Evolutionary conservation across 164 flowering plant genomes (phyloP).

Genomic region (Cinnamomum micranthum): DNA sequence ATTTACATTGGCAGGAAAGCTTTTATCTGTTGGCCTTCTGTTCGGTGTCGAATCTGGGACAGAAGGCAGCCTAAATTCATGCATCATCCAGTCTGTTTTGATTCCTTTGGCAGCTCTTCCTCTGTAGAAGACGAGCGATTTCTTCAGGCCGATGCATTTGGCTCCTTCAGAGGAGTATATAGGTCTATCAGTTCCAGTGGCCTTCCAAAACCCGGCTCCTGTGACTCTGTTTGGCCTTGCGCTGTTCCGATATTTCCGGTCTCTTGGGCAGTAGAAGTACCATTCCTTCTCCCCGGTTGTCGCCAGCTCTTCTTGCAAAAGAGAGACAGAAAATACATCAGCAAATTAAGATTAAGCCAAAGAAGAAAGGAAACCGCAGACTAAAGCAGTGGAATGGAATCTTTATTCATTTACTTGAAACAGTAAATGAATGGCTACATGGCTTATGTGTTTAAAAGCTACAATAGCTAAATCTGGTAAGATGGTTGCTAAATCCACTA

Average conservation of each 20-base stretch:
- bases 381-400: not conserved
- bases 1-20: slow-evolving; percentile 59
- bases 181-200: slow-evolving; percentile 93
- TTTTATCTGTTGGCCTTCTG: slow-evolving; percentile 52
- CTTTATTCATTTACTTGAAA: not conserved
- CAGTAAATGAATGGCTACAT: not conserved
- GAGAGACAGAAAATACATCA: not conserved
- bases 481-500: too few relatives aligned
- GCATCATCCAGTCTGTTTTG: slow-evolving; percentile 99
- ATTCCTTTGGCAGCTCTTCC: slow-evolving; percentile 96
- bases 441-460: not conserved
- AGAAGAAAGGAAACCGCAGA: not conserved
- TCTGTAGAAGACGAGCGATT: slow-evolving; percentile 90
- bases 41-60: slow-evolving; percentile 35
- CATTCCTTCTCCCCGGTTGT: slow-evolving; percentile 91
- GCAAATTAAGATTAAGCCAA: not conserved
- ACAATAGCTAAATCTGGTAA: not conserved
- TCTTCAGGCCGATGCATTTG: slow-evolving; percentile 93
- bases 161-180: slow-evolving; percentile 78
- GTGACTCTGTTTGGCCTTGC: slow-evolving; percentile 91
- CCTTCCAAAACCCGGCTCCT: slow-evolving; percentile 96
- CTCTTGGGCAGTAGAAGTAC: slow-evolving; percentile 97
- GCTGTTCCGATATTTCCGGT: slow-evolving; percentile 87
- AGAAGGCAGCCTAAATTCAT: slow-evolving; percentile 89
- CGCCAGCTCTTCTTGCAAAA: slow-evolving; percentile 52